Conservation (phyloP, 2,329 filamentous ascomycete genomes). For the Xylaria sp. region DNA sequence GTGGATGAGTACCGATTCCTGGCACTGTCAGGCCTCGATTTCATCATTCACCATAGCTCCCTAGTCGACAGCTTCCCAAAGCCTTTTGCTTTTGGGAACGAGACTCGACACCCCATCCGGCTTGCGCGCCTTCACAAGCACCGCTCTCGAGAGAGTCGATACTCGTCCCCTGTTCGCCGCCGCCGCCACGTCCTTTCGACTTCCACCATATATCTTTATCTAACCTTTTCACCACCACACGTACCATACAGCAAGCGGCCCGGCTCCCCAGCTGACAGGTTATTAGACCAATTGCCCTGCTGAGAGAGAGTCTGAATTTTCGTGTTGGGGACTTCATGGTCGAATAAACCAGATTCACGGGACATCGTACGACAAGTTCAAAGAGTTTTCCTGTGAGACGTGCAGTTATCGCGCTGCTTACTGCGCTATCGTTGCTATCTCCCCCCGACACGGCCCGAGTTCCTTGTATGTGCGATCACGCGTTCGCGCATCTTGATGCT, state of each 20-base stretch:
- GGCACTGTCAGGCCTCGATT: slow-evolving; percentile 8
- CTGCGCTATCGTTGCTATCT: background rate
- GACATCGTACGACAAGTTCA: background rate
- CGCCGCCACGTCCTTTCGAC: background rate
- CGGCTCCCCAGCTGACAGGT: slow-evolving; percentile 24
- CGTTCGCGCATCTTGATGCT: slow-evolving; percentile 15
- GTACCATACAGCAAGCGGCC: background rate
- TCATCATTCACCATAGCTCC: background rate
- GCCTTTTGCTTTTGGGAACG: background rate
- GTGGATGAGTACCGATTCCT: background rate
- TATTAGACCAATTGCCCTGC: slow-evolving; percentile 30
- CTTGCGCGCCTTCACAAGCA: slow-evolving; percentile 7
- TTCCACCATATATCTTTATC: background rate
- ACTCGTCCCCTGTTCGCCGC: slow-evolving; percentile 1
- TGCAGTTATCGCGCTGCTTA: background rate
- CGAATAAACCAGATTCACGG: background rate
- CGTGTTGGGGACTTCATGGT: background rate
- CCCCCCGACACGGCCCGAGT: background rate
- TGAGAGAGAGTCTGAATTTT: slow-evolving; percentile 7
- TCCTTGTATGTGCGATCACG: background rate
- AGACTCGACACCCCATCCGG: slow-evolving; percentile 6
- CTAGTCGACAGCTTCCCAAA: slow-evolving; percentile 15
- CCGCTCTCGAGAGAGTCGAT: background rate
- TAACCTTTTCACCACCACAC: background rate
- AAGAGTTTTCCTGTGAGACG: background rate